phyloP scores from a whole-genome alignment of 163 green algal species.

The Chlorella variabilis region DNA sequence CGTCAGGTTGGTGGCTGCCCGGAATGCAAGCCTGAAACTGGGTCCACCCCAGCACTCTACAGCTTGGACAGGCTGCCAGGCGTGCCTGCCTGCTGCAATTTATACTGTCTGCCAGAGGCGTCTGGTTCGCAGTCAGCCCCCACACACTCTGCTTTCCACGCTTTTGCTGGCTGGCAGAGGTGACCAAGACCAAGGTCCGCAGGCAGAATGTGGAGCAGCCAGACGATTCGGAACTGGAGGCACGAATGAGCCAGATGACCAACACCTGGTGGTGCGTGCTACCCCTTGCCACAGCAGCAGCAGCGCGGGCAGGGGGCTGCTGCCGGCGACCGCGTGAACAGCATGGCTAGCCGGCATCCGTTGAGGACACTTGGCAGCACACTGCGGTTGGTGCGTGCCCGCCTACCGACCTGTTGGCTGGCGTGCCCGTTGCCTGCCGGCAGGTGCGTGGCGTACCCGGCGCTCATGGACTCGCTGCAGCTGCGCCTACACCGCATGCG shows the following conservation, averaged over 20 bases:
- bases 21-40: no score
- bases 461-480: slow-evolving; percentile 47
- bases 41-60: background rate
- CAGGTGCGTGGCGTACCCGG: slow-evolving; percentile 55
- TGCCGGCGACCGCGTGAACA: no score
- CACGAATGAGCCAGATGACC: slow-evolving; percentile 26
- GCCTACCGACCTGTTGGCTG: no score
- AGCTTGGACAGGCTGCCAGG: no score
- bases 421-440: slow-evolving; percentile 10
- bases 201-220: slow-evolving; percentile 37
- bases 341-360: background rate
- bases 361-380: no score
- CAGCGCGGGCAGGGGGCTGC: background rate
- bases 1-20: background rate
- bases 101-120: no score
- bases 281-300: background rate
- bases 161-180: background rate
- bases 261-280: slow-evolving; percentile 32
- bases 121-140: no score
- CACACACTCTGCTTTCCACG: background rate
- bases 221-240: slow-evolving; percentile 26
- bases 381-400: no score
- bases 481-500: slow-evolving; percentile 54
- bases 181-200: slow-evolving; percentile 31
- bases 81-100: no score